phyloP scores from a whole-genome alignment of 2,329 filamentous ascomycete species.

The Graphiopsis chlorocephala region DNA sequence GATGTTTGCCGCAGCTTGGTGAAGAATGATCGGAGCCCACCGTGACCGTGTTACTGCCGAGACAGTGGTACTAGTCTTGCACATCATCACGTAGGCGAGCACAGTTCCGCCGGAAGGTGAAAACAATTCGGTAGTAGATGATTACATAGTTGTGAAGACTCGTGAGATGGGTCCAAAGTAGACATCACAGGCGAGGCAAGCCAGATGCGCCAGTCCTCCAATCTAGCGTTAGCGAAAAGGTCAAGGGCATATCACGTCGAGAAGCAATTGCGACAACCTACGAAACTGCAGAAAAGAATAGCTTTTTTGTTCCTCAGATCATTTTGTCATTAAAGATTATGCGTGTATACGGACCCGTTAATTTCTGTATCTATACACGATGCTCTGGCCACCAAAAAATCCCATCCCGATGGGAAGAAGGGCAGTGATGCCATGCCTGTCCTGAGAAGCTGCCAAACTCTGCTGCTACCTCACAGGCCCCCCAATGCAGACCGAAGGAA shows the following conservation, averaged over 20 bases:
- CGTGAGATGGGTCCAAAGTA: too few species aligned
- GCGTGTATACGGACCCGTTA: background rate
- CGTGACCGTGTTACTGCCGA: background rate
- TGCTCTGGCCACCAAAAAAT: background rate
- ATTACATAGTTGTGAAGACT: background rate
- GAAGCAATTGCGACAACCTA: background rate
- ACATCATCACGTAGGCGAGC: background rate
- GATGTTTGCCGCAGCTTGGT: background rate
- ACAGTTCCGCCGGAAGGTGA: background rate
- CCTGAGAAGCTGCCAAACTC: background rate
- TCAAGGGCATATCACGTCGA: background rate
- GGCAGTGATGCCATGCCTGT: background rate
- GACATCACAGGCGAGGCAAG: too few species aligned
- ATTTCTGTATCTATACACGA: background rate
- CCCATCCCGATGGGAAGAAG: background rate
- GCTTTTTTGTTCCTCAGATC: background rate
- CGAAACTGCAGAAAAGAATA: background rate
- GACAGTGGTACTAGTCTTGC: background rate
- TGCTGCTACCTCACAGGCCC: background rate
- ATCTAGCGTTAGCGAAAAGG: background rate
- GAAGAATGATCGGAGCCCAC: background rate
- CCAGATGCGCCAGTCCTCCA: too few species aligned
- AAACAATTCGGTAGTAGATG: background rate
- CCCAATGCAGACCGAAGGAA: background rate
- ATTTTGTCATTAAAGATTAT: conserved; percentile 1